A percentile compares a stretch with the other conserved stretches of the same genome.
phyloP scores from a whole-genome alignment of 2,329 filamentous ascomycete species.

The Pseudocercospora eumusae region DNA sequence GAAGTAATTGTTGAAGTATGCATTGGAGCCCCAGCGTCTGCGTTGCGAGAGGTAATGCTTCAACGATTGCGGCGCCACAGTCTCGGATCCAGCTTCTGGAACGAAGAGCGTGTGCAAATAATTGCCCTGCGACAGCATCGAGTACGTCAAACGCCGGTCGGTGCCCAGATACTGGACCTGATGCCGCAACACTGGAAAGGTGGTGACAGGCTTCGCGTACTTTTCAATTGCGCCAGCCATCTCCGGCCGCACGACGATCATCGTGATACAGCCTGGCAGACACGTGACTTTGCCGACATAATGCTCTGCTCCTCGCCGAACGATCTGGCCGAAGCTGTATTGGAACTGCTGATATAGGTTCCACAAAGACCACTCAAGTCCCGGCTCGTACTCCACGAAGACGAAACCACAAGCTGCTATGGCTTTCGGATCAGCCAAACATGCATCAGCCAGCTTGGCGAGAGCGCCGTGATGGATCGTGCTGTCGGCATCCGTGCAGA shows the following conservation, averaged over 20 bases:
- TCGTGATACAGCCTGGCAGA: conserved; percentile 33
- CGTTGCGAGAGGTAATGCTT: conserved; percentile 41
- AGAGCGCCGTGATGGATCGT: conserved; percentile 32
- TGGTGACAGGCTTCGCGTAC: conserved; percentile 32
- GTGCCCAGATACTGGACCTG: conserved; percentile 34
- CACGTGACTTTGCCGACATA: conserved; percentile 32
- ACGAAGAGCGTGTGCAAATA: conserved; percentile 38
- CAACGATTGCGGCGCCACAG: conserved; percentile 41
- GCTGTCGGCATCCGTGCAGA: conserved; percentile 32
- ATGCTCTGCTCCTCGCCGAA: conserved; percentile 30
- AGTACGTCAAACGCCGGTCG: conserved; percentile 31
- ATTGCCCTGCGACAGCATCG: conserved; percentile 28
- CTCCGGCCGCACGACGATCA: conserved; percentile 31
- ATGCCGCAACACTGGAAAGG: conserved; percentile 29
- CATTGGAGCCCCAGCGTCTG: conserved; percentile 42
- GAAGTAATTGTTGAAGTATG: conserved; percentile 44
- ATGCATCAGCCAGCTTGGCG: conserved; percentile 26
- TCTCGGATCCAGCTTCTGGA: conserved; percentile 40
- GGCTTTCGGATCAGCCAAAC: conserved; percentile 26
- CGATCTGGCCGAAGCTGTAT: conserved; percentile 32
- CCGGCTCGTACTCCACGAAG: conserved; percentile 31
- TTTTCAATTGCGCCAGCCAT: conserved; percentile 31
- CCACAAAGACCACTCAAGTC: conserved; percentile 32
- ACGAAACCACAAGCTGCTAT: conserved; percentile 32
- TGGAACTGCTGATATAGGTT: conserved; percentile 34